These are phyloP conservation scores for Calonectria leucothoes DNA, from an alignment of 2,329 filamentous ascomycete genomes.

Conservation along the genomic window DNA sequence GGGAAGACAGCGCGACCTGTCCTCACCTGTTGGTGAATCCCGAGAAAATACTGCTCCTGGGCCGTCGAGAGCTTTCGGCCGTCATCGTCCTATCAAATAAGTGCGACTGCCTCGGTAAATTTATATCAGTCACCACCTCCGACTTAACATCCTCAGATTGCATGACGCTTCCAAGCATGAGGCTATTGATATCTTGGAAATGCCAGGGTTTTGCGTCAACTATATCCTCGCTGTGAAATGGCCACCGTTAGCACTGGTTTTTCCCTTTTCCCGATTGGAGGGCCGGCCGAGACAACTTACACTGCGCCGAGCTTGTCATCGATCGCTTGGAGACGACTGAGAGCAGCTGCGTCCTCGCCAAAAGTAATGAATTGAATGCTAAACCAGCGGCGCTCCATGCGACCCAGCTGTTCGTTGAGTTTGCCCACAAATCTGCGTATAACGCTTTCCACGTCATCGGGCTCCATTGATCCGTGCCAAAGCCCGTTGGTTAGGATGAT, in stretches of 20 bases:
- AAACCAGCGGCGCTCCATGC: neutral
- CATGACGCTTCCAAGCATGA: constrained; percentile 7
- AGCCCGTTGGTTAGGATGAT: constrained; percentile 12
- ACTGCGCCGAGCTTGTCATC: neutral
- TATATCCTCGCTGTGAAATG: neutral
- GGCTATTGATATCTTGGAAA: neutral
- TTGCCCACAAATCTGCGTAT: neutral
- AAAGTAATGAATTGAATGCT: constrained; percentile 16
- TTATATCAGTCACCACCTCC: rapidly evolving
- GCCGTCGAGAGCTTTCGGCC: neutral
- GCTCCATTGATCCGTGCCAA: neutral
- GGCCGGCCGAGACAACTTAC: neutral
- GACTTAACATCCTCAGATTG: neutral
- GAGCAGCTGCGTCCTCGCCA: neutral
- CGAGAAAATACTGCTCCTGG: neutral
- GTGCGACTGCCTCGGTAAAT: neutral
- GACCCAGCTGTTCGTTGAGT: neutral
- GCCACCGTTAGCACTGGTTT: neutral
- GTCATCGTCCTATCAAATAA: neutral
- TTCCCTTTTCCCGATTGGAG: neutral
- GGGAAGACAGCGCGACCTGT: neutral
- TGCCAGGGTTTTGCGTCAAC: constrained; percentile 14
- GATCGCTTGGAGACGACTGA: neutral
- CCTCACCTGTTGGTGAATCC: neutral
- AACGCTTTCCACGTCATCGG: neutral